A percentile compares a stretch with the other conserved stretches of the same genome.
Evolutionary conservation across 495 filamentous ascomycete genomes (phyloP).

Genomic region (Xylaria sp.): DNA sequence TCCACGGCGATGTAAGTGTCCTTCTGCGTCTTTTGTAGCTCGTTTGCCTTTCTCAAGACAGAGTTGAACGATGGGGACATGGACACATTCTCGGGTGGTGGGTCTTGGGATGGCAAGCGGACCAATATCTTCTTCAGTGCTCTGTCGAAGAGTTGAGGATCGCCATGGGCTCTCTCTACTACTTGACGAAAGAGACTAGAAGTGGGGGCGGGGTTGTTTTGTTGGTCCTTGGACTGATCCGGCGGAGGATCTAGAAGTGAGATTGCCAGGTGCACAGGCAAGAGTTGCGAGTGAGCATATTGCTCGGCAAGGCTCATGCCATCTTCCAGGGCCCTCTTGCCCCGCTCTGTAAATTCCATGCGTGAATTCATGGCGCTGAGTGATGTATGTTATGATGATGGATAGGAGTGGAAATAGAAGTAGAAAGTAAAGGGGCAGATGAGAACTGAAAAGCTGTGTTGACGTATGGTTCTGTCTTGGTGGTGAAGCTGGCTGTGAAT

Average conservation of each 20-base stretch:
- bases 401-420: slow-evolving; percentile 1
- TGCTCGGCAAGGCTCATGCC: slow-evolving; percentile 81
- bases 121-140: slow-evolving; percentile 90
- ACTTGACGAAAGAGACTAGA: slow-evolving; percentile 90
- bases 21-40: slow-evolving; percentile 95
- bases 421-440: neutral
- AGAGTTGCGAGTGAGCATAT: slow-evolving; percentile 88
- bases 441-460: neutral
- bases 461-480: slow-evolving; percentile 25
- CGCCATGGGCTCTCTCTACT: slow-evolving; percentile 90
- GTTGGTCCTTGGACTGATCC: slow-evolving; percentile 79
- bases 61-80: slow-evolving; percentile 82
- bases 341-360: slow-evolving; percentile 92
- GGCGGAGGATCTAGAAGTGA: slow-evolving; percentile 83
- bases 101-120: slow-evolving; percentile 89
- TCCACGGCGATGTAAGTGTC: slow-evolving; percentile 94
- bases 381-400: neutral
- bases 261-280: slow-evolving; percentile 87
- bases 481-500: slow-evolving; percentile 16
- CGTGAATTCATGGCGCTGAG: slow-evolving; percentile 53
- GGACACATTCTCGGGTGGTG: slow-evolving; percentile 84
- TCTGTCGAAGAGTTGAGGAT: slow-evolving; percentile 85
- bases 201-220: slow-evolving; percentile 65
- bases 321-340: slow-evolving; percentile 84
- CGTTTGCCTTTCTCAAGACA: slow-evolving; percentile 79